phyloP scores from a whole-genome alignment of 352 stramenopile species.

The Phytophthora litchii region DNA sequence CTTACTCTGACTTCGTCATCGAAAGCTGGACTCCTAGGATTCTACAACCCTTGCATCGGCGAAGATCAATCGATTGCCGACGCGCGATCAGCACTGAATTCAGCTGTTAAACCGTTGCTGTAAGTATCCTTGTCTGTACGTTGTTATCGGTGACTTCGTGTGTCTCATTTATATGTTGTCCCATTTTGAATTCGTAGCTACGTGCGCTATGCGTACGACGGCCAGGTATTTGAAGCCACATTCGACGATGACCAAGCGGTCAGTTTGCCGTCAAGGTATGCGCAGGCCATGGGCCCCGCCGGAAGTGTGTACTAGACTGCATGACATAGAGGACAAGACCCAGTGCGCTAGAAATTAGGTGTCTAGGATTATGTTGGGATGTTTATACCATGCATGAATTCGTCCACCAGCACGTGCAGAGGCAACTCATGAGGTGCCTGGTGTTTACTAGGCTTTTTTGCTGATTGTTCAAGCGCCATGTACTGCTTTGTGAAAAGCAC shows the following conservation, averaged over 20 bases:
- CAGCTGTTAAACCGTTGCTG: conserved; percentile 54
- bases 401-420: conserved; percentile 51
- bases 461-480: conserved; percentile 1
- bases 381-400: conserved; percentile 47
- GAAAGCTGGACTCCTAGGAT: conserved; percentile 75
- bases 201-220: conserved; percentile 76
- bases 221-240: conserved; percentile 79
- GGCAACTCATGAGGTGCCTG: conserved; percentile 22
- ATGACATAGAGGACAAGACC: conserved; percentile 18
- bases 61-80: conserved; percentile 51
- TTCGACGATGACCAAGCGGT: conserved; percentile 80
- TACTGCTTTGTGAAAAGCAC: conserved; percentile 56
- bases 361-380: conserved; percentile 21
- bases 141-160: background rate
- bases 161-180: conserved; percentile 2
- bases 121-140: conserved; percentile 36
- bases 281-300: conserved; percentile 68
- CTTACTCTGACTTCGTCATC: conserved; percentile 59
- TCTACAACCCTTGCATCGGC: conserved; percentile 82
- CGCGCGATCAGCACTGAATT: conserved; percentile 15
- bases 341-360: conserved; percentile 20
- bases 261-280: conserved; percentile 72
- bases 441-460: conserved; percentile 12
- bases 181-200: conserved; percentile 46
- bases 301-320: conserved; percentile 65